These are phyloP conservation scores for Primulina tabacum DNA, from an alignment of 257 asterid species.

Conservation along the genomic window DNA sequence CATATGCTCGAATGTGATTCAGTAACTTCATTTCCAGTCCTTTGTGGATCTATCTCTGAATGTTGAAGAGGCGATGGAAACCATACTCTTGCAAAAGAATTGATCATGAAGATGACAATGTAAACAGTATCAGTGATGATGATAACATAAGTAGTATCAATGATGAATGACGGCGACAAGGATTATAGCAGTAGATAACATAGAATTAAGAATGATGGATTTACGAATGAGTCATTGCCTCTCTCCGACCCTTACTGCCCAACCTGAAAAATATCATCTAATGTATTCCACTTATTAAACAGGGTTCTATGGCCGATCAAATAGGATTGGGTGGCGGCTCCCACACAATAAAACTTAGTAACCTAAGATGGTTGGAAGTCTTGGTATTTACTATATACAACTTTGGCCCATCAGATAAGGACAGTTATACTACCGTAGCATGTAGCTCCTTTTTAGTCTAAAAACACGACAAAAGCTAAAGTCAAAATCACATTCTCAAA, in stretches of 20 bases:
- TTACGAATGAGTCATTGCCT: not conserved
- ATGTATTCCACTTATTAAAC: not conserved
- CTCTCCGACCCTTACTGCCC: not conserved
- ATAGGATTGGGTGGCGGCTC: not conserved
- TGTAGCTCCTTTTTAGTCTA: too few relatives aligned
- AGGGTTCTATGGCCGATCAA: not conserved
- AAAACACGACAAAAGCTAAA: too few relatives aligned
- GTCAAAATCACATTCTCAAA: not conserved
- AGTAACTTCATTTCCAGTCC: not conserved
- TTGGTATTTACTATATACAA: not conserved
- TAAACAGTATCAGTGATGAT: not conserved
- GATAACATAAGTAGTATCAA: not conserved
- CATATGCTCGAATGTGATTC: not conserved
- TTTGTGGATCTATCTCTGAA: not conserved
- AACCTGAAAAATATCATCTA: not conserved
- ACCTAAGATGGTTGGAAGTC: not conserved
- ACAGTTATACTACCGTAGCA: too few relatives aligned
- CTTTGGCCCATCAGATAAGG: too few relatives aligned
- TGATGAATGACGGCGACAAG: not conserved
- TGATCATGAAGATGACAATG: not conserved
- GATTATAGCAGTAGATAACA: not conserved
- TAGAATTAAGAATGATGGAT: not conserved
- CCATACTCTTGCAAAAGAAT: not conserved
- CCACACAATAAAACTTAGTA: not conserved
- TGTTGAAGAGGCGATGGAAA: not conserved